Evolutionary conservation across 352 stramenopile species (phyloP), one percentile per base, ranked within the genome.

Genomic region (Globisporangium yorkense): DNA sequence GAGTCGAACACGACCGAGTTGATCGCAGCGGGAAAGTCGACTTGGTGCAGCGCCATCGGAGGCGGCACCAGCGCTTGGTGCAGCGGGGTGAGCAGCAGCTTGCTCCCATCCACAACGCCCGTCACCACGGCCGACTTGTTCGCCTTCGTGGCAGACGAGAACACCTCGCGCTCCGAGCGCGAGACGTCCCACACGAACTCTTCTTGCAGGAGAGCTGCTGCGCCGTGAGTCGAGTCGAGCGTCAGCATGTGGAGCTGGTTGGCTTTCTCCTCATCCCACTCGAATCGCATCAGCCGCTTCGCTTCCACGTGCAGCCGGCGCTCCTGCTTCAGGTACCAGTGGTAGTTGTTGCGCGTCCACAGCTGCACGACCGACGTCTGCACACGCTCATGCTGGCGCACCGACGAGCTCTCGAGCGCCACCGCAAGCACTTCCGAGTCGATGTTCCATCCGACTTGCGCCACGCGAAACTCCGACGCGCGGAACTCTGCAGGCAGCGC

Each of bases 311-410:
- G 51, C 43, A 72, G 67, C 57, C 61, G 55, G 24, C 61, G 56
- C 59, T 93, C 78, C 48, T 92, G 83, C 53, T 93, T 93, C 43
- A 92, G 58, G 43, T 88, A 92, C 85, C 85, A 95, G 52, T 90
- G 83, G 56, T 93, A 93, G 50, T 95, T 95, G 58, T 67, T 79
- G 18, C 85, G 72, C 21, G 75, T 80, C 81, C 81, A 95, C 12
- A 93, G 54, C 54, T 93, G 78, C 43, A 95, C 46, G 29, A 74
- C 51, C 12, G 65, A 67, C 56, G 45, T 35, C 5, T n/a, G 31
- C 0, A 48, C 39, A 0, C 27, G 35, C 2, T 27, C 43, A n/a
- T 7, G 3, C 2, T 55, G 37, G 1, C 53, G 33, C 12, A 12
- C 10, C 24, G 33, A 16, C 29, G 57, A 35, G 31, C 37, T 20